These are phyloP conservation scores for Taxawa tesnikishii DNA, from an alignment of 2,329 filamentous ascomycete genomes.

Conservation along the genomic window DNA sequence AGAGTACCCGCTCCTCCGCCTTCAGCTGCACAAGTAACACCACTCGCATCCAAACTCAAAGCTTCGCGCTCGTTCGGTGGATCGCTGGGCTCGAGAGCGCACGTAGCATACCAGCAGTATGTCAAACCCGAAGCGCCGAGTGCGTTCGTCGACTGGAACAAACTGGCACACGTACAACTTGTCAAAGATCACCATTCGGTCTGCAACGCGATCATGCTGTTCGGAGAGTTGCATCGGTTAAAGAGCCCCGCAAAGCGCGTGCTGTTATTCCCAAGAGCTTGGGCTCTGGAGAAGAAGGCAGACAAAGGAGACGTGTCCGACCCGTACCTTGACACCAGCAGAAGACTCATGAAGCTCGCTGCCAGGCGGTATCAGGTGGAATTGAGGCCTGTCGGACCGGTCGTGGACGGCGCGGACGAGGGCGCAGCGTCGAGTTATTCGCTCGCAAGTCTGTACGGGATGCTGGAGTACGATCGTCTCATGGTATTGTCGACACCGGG, in stretches of 20 bases:
- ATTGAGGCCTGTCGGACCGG: constrained; percentile 29
- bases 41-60: constrained; percentile 9
- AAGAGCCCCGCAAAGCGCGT: constrained; percentile 33
- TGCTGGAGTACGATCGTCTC: constrained; percentile 32
- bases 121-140: constrained; percentile 10
- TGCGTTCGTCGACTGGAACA: constrained; percentile 27
- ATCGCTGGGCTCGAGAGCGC: constrained; percentile 8
- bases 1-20: constrained; percentile 30
- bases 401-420: constrained; percentile 22
- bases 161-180: constrained; percentile 35
- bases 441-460: constrained; percentile 30
- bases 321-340: constrained; percentile 30
- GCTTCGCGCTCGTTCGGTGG: constrained; percentile 16
- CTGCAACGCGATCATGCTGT: constrained; percentile 38
- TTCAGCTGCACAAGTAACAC: constrained; percentile 3
- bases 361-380: constrained; percentile 32
- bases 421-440: constrained; percentile 22
- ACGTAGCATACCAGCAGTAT: constrained; percentile 16
- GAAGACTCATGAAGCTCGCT: constrained; percentile 30
- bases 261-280: constrained; percentile 30
- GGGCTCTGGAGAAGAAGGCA: constrained; percentile 20
- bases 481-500: constrained; percentile 33
- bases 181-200: constrained; percentile 31
- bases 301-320: constrained; percentile 24
- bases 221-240: constrained; percentile 31